Evolutionary conservation across 495 filamentous ascomycete species (phyloP), one percentile per base, ranked within the genome.

Genomic region (Trichoderma virens): DNA sequence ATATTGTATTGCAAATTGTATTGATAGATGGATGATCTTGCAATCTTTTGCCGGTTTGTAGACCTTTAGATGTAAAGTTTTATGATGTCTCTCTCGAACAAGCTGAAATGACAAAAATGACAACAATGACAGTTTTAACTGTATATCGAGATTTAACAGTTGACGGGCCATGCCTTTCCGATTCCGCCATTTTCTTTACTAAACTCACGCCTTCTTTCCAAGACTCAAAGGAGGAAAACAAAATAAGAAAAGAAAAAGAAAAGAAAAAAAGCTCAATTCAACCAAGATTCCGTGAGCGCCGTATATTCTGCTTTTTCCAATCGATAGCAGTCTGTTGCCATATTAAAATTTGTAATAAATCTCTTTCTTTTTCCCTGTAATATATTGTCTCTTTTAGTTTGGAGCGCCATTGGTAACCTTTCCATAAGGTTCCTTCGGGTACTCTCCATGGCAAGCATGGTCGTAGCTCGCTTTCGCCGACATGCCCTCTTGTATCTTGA

Each of bases 361-460:
- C 18, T 9, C 13, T 9, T 0, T 47, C 35, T 43, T 20, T n/a
- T 23, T 62, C 25, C 2, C 16, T 38, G 13, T 62, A 18, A 20
- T 5, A n/a, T 4, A 41, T 47, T 7, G 9, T 20, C 43, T 23
- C n/a, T 30, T 7, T 61, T 38, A 66, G 7, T 43, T 30, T 6
- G 79, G 78, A 11, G 69, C 68, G 25, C 80, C 81, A 68, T 82
- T 71, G 8, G 62, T 73, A 39, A 82, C 60, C 6, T 67, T 63
- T 2, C 80, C 81, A 70, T 82, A 83, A 16, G 71, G 68, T 3
- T 71, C 70, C 2, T 70, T 67, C 0, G 71, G 61, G 66, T 79
- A 81, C 0, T 83, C 68, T 2, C 82, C 82, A 70, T 77, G 78
- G 70, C 86, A 89, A 30, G 80, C 74, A 66, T 83, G 74, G 18